Evolutionary conservation across 2,329 filamentous ascomycete species (phyloP), one percentile per base, ranked within the genome.

Genomic region (Boeremia lycopersici): DNA sequence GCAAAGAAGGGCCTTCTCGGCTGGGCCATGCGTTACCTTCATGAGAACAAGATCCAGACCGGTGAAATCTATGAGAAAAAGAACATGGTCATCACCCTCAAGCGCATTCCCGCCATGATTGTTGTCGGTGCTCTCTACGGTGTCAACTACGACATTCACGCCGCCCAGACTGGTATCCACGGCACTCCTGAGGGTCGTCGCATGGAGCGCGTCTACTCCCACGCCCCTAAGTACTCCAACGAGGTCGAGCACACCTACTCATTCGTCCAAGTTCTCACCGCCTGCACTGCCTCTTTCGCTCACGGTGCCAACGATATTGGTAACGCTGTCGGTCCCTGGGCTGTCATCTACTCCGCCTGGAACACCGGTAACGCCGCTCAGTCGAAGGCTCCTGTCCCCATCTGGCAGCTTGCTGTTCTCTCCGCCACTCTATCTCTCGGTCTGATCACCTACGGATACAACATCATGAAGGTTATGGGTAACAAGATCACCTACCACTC

Each of bases 391-490:
- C 74, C 82, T 0, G 89, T 93, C 0, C 87, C 87, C 3, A 69
- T 89, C 40, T 93, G 90, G 90, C 89, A 91, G 75, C 82, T 93
- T 49, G 89, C 86, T 45, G 87, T 92, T 15, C 78, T 89, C 11
- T 81, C 85, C 25, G 72, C 79, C 1, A 84, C 80, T 34, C 86
- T 91, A 69, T 89, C 82, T 41, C 36, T 71, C 17, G 89, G 89
- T 63, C 81, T 91, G 53, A 80, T 87, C 69, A 91, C 88, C 12
- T 91, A 91, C 66, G 89, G 89, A 9, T 91, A 91, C 79, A 91
- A 91, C 79, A 91, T 91, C 77, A 91, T 91, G 88, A 90, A 89
- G 78, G 86, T 89, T 75, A 91, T 91, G 88, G 89, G 89, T 48
- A 92, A 91, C 81, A 89, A 89, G 76, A 86, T 90, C 73, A 90